Evolutionary conservation across 805 yeast genomes (phyloP).

Genomic region (Lipomyces japonicus): DNA sequence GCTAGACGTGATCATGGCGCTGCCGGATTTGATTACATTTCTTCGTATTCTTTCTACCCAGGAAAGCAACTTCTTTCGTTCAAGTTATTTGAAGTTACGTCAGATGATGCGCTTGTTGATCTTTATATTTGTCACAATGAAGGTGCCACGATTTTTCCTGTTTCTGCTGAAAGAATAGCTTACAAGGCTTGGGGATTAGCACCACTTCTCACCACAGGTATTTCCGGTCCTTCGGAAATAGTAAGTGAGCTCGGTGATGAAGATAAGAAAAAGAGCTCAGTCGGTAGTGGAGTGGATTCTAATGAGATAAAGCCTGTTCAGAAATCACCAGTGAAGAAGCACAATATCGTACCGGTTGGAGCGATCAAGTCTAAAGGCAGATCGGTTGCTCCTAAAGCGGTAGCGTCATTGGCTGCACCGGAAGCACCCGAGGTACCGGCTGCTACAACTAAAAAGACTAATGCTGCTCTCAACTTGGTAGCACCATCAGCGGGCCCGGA

Average conservation of each 20-base stretch:
- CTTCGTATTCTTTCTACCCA: constrained; percentile 3
- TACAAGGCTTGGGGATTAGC: constrained; percentile 14
- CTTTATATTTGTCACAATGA: constrained; percentile 16
- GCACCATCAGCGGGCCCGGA: no score
- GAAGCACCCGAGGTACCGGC: no score
- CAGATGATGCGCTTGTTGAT: constrained; percentile 17
- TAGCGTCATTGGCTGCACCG: no score
- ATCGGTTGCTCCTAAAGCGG: no score
- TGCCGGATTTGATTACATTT: constrained; percentile 17
- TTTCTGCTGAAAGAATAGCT: constrained; percentile 9
- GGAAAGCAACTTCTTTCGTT: constrained; percentile 14
- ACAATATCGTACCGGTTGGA: constrained; percentile 19
- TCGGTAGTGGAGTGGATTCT: not conserved
- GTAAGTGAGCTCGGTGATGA: not conserved
- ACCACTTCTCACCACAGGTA: not conserved
- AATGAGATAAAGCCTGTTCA: not conserved
- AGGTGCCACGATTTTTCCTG: constrained; percentile 25
- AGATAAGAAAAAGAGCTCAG: not conserved
- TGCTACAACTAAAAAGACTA: no score
- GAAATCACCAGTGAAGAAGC: constrained; percentile 14
- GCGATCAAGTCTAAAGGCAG: constrained; percentile 20
- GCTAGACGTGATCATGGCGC: not conserved
- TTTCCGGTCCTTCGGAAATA: not conserved
- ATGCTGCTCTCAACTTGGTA: no score
- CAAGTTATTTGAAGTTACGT: constrained; percentile 11